These are phyloP conservation scores for Lachancea sp. DNA, from an alignment of 805 yeast species.

Conservation along the genomic window DNA sequence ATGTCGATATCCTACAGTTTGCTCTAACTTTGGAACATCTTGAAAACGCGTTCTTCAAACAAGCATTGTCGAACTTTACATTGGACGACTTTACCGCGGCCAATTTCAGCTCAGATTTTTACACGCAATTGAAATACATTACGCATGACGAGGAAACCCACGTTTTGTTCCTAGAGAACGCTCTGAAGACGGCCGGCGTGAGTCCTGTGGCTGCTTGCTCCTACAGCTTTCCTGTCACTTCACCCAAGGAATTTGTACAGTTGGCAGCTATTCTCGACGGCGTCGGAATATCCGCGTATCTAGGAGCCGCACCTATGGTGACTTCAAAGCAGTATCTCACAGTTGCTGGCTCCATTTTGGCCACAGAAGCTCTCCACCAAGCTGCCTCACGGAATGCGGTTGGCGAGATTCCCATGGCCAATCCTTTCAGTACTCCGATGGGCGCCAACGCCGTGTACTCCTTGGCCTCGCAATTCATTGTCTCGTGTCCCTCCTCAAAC, in stretches of 20 bases:
- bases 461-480: slow-evolving; percentile 3
- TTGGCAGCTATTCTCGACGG: slow-evolving; percentile 6
- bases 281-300: slow-evolving; percentile 7
- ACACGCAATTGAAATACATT: slow-evolving; percentile 7
- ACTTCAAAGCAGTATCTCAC: slow-evolving; percentile 4
- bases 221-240: slow-evolving; percentile 1
- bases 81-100: slow-evolving; percentile 6
- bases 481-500: slow-evolving; percentile 3
- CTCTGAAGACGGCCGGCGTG: slow-evolving; percentile 4
- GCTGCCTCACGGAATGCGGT: slow-evolving; percentile 4
- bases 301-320: slow-evolving; percentile 7
- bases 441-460: slow-evolving; percentile 7
- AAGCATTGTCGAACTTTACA: slow-evolving; percentile 7
- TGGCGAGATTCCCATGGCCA: slow-evolving; percentile 9
- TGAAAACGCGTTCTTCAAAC: slow-evolving; percentile 7
- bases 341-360: slow-evolving; percentile 6
- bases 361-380: slow-evolving; percentile 8
- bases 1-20: slow-evolving; percentile 6
- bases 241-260: slow-evolving; percentile 1
- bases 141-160: slow-evolving; percentile 8
- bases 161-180: slow-evolving; percentile 3
- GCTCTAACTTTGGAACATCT: slow-evolving; percentile 7
- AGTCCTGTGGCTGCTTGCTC: slow-evolving; percentile 6
- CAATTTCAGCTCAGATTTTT: slow-evolving; percentile 4
- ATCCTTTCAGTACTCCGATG: slow-evolving; percentile 7